Evolutionary conservation across 73 alveolate genomes (phyloP).

Genomic region (Tetrahymena borealis): DNA sequence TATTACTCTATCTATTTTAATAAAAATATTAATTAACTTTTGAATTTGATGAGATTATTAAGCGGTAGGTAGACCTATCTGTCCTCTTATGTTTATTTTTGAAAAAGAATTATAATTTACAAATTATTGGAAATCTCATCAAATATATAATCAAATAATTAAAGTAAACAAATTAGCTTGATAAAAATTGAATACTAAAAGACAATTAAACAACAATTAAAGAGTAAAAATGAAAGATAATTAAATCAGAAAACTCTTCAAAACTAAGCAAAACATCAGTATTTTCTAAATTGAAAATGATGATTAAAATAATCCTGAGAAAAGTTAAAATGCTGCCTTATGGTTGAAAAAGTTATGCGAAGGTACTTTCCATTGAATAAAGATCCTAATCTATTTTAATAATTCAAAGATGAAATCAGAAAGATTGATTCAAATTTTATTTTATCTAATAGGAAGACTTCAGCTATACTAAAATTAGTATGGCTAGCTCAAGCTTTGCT

Average conservation of each 20-base stretch:
- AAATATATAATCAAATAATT: no score
- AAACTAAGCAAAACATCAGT: not conserved
- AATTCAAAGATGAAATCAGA: not conserved
- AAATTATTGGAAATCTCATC: no score
- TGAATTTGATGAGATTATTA: not conserved
- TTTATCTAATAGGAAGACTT: not conserved
- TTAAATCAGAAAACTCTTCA: not conserved
- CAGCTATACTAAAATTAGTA: not conserved
- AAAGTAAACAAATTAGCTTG: no score
- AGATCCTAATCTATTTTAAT: not conserved
- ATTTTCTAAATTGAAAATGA: not conserved
- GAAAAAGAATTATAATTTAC: no score
- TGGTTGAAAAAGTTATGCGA: not conserved
- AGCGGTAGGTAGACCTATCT: conserved; percentile 2
- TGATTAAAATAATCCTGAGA: not conserved
- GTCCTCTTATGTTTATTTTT: no score
- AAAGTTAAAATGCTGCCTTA: not conserved
- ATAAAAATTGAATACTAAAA: no score
- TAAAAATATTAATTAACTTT: no score
- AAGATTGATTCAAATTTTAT: not conserved
- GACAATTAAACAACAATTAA: no score
- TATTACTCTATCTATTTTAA: no score
- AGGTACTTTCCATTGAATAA: no score
- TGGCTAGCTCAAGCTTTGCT: not conserved
- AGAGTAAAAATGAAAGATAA: not conserved